These are phyloP conservation scores for Exophiala dermatitidis DNA, from an alignment of 2,329 filamentous ascomycete genomes.

Conservation along the genomic window DNA sequence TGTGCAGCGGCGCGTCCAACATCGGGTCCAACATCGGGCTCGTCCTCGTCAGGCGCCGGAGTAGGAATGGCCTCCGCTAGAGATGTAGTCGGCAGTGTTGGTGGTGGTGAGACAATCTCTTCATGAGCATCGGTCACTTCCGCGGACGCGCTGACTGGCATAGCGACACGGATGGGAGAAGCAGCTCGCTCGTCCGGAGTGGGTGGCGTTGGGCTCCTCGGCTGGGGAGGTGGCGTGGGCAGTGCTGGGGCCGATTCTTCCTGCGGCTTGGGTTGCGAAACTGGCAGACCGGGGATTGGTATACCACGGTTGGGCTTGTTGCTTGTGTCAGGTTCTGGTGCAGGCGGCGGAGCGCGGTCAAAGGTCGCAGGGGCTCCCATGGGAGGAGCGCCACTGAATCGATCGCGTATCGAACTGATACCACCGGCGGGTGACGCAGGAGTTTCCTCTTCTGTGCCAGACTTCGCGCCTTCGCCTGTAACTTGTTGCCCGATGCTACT, in stretches of 20 bases:
- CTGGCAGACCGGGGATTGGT: constrained; percentile 69
- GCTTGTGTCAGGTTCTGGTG: constrained; percentile 55
- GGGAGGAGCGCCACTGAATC: constrained; percentile 69
- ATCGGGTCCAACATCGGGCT: constrained; percentile 56
- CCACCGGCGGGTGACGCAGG: constrained; percentile 55
- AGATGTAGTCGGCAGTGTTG: constrained; percentile 54
- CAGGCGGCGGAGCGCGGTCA: constrained; percentile 44
- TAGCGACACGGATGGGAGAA: constrained; percentile 78
- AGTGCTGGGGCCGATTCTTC: constrained; percentile 37
- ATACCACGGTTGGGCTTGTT: constrained; percentile 68
- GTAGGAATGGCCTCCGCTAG: constrained; percentile 50
- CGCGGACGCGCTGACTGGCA: constrained; percentile 60
- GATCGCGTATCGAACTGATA: constrained; percentile 69
- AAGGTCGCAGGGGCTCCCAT: constrained; percentile 51
- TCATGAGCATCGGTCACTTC: constrained; percentile 40
- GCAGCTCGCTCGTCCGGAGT: constrained; percentile 47
- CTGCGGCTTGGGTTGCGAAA: constrained; percentile 50
- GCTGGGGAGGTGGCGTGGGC: constrained; percentile 39
- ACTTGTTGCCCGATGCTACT: constrained; percentile 56
- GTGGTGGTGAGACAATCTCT: constrained; percentile 37
- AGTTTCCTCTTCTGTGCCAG: constrained; percentile 43
- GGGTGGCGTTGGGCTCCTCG: constrained; percentile 44
- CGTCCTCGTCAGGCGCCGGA: constrained; percentile 58
- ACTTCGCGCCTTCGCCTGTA: constrained; percentile 48
- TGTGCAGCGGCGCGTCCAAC: constrained; percentile 53